Conservation (phyloP, 2,329 filamentous ascomycete species). For the Paraconiothyrium brasiliense region DNA sequence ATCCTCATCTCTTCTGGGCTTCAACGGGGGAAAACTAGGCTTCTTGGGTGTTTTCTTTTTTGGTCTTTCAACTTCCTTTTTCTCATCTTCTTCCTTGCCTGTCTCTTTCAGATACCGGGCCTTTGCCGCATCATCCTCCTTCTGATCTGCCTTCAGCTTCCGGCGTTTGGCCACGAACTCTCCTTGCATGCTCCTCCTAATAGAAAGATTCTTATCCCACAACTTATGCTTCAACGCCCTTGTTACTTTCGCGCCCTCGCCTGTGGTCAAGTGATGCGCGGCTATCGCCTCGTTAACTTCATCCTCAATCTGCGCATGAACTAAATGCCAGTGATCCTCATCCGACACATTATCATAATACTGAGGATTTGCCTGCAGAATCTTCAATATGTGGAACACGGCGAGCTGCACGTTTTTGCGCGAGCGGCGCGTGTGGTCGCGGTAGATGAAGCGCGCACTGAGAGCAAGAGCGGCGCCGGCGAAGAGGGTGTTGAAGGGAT, state of each 20-base stretch:
- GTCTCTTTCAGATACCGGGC: too few relatives aligned
- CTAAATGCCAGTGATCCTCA: neutral
- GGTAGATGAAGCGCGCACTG: neutral
- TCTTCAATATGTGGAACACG: constrained; percentile 5
- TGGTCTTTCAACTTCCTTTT: too few relatives aligned
- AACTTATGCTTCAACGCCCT: neutral
- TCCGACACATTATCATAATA: neutral
- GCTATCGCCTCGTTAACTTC: neutral
- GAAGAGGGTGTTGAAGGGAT: neutral
- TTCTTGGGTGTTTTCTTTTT: too few relatives aligned
- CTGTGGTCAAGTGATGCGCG: neutral
- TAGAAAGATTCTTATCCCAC: too few relatives aligned
- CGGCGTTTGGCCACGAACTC: too few relatives aligned
- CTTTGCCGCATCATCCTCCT: too few relatives aligned
- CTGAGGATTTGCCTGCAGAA: neutral
- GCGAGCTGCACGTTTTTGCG: neutral
- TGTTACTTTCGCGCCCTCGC: neutral
- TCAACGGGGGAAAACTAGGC: too few relatives aligned
- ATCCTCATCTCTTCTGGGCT: too few relatives aligned
- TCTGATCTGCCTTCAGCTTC: too few relatives aligned
- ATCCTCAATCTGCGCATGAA: neutral
- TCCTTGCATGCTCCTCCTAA: too few relatives aligned
- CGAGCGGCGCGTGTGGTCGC: neutral
- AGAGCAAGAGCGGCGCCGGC: neutral
- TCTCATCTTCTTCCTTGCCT: too few relatives aligned